These are phyloP conservation scores for Suhomyces ambrosiae DNA, from an alignment of 1,139 yeast genomes.

Conservation along the genomic window DNA sequence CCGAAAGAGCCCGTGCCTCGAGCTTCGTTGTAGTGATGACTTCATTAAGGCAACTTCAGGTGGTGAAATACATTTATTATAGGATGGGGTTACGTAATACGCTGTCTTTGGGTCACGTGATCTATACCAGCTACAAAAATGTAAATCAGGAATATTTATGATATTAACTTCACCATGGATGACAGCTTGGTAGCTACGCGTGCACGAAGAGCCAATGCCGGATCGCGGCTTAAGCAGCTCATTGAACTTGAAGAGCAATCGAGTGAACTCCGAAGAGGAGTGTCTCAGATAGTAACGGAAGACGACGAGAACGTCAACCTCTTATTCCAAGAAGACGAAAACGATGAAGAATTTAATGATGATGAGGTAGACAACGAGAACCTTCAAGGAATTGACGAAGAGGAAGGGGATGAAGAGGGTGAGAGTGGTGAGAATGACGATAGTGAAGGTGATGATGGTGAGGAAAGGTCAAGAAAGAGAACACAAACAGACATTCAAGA, in stretches of 20 bases:
- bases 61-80: neutral
- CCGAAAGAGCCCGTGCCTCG: neutral
- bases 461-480: conserved; percentile 15
- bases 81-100: too few relatives aligned
- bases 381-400: conserved; percentile 30
- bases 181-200: conserved; percentile 70
- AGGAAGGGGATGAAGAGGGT: conserved; percentile 24
- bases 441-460: conserved; percentile 27
- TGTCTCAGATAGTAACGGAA: conserved; percentile 46
- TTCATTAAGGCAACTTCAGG: too few relatives aligned
- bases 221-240: conserved; percentile 74
- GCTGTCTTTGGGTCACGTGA: neutral
- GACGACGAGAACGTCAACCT: conserved; percentile 76
- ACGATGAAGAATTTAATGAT: conserved; percentile 70
- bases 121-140: too few relatives aligned
- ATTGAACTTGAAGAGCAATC: conserved; percentile 66
- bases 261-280: conserved; percentile 32
- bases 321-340: conserved; percentile 82
- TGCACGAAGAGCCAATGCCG: conserved; percentile 84
- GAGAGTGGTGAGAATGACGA: conserved; percentile 21
- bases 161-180: conserved; percentile 16
- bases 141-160: too few relatives aligned
- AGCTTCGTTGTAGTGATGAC: neutral
- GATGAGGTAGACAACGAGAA: conserved; percentile 29
- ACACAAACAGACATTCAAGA: conserved; percentile 16